These are phyloP conservation scores for Diversispora eburnea DNA, from an alignment of 192 early-diverging fungal species.

Conservation along the genomic window DNA sequence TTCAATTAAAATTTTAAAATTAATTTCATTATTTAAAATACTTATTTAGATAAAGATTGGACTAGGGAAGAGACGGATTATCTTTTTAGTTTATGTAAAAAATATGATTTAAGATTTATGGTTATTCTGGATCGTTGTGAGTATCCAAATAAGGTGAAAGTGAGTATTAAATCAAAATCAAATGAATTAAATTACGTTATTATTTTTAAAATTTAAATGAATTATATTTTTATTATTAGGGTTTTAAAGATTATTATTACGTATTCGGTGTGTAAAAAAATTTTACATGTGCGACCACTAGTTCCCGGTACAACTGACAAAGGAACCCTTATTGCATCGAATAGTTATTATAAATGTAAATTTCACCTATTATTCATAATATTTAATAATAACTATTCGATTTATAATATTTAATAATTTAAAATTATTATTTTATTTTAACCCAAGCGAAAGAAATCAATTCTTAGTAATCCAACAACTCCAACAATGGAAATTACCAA, in stretches of 20 bases:
- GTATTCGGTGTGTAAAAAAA: slow-evolving; percentile 62
- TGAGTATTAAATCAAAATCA: neutral
- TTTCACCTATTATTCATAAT: too few relatives aligned
- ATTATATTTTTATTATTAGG: slow-evolving; percentile 46
- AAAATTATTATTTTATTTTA: too few relatives aligned
- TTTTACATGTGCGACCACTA: slow-evolving; percentile 63
- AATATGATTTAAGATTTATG: slow-evolving; percentile 80
- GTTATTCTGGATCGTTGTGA: slow-evolving; percentile 84
- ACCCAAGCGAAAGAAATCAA: slow-evolving; percentile 21
- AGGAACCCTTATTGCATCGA: slow-evolving; percentile 33
- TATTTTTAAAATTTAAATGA: neutral
- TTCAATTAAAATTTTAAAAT: too few relatives aligned
- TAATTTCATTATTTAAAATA: neutral
- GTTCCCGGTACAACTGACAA: slow-evolving; percentile 34
- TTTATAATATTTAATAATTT: too few relatives aligned
- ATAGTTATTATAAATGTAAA: slow-evolving; percentile 29
- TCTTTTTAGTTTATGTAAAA: slow-evolving; percentile 65
- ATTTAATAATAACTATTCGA: too few relatives aligned
- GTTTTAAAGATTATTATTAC: slow-evolving; percentile 86
- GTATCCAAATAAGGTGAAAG: slow-evolving; percentile 48
- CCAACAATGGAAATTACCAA: slow-evolving; percentile 7
- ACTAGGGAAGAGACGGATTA: slow-evolving; percentile 83
- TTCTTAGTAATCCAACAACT: slow-evolving; percentile 6
- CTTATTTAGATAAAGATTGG: slow-evolving; percentile 64
- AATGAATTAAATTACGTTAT: neutral